Base-by-base conservation (phyloP, 495 filamentous ascomycete genomes). In the Penicillium bovifimosum region DNA sequence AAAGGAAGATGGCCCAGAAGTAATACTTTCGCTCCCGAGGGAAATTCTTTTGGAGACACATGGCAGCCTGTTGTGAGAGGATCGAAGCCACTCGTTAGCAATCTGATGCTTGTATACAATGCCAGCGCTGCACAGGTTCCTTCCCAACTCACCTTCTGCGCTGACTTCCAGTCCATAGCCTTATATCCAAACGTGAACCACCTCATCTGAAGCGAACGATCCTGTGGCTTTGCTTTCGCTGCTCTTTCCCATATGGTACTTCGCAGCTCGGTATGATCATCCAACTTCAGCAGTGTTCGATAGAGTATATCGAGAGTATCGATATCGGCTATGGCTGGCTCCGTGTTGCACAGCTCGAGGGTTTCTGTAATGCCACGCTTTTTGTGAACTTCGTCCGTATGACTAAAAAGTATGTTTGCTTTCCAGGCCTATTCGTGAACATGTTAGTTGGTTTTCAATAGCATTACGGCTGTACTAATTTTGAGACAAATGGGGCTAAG, bases 11-110 rank as follows among this genome's bases (percentile, higher is more conserved):
- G 10, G 80, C 77, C 76, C 80, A 81, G 51, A 83, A 78, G 54
- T 77, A 76, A 52, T 82, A 83, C 34, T 80, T 75, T 18, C 81
- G 69, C 16, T 74, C 69, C 47, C 76, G 74, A 2, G 81, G 74
- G 41, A 80, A 84, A 53, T 76, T 78, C 55, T 74, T 84, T 58
- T 80, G 79, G 27, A 84, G 73, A 18, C 72, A 71, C 78, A 83
- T 83, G 20, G 78, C 73, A 45, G 81, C 81, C 76, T 81, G 44
- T 35, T 81, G 44, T 35, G 14, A 47, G 11, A 35, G 6, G 33
- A 35, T 41, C 16, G 44, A 32, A 32, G 27, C 27, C 28, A 16
- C 32, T 39, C 13, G 41, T 58, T 39, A 47, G 50, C 28, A 32
- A 35, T 11, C 5, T 3, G 42, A 42, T 33, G 18, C 35, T 18